phyloP scores from a whole-genome alignment of 129 eudicot genomes.

The Arctium lappa region DNA sequence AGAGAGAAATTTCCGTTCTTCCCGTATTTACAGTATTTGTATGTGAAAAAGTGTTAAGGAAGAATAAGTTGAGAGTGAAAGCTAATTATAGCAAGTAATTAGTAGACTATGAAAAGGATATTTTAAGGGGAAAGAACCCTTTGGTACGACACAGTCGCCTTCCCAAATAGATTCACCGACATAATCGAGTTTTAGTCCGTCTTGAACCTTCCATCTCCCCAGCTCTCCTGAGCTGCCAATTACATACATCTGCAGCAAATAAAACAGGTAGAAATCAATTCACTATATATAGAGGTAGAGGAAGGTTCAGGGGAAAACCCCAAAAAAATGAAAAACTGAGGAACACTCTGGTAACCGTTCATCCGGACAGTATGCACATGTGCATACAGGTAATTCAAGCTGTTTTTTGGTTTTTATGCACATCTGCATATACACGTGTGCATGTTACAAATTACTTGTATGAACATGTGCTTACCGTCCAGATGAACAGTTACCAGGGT shows the following conservation, averaged over 20 bases:
- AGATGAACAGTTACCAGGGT: too few species aligned
- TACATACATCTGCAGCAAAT: slow-evolving; percentile 63
- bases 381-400: too few species aligned
- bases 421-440: too few species aligned
- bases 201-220: slow-evolving; percentile 83
- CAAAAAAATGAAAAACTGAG: too few species aligned
- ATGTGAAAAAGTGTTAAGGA: slow-evolving; percentile 58
- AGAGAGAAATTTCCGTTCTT: slow-evolving; percentile 48
- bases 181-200: slow-evolving; percentile 69
- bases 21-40: slow-evolving; percentile 76
- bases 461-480: too few species aligned
- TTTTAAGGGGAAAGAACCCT: slow-evolving; percentile 78
- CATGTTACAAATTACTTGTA: too few species aligned
- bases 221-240: slow-evolving; percentile 71
- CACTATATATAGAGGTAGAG: neutral
- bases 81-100: neutral
- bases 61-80: neutral
- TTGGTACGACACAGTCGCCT: slow-evolving; percentile 63
- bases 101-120: slow-evolving; percentile 52
- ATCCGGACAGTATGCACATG: too few species aligned
- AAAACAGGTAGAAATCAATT: neutral
- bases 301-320: too few species aligned
- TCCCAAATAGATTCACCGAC: slow-evolving; percentile 88
- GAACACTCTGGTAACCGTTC: too few species aligned
- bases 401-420: too few species aligned